Base-by-base conservation (phyloP, 768 basidiomycete genomes). In the Daedalea quercina region DNA sequence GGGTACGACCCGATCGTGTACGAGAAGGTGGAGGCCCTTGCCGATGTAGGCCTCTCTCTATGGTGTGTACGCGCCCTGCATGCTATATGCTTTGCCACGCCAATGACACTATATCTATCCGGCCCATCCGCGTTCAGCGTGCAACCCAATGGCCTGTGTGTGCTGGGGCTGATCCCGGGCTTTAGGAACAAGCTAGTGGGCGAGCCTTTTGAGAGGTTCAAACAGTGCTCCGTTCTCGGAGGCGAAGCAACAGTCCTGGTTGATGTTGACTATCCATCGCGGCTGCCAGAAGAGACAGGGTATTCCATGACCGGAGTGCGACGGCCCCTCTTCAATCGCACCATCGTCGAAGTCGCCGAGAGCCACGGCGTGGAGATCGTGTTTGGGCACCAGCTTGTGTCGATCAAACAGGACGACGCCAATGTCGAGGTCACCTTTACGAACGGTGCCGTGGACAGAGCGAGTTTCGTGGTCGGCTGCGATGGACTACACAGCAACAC, bases 401-500 rank as follows among this genome's bases (percentile, higher is more conserved):
- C 45, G 17, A 46, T 75, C 3, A 64, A 70, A 41, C 67, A 73
- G 53, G 35, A 45, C 19, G 62, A 60, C 0, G 63, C 59, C 11
- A 54, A 52, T 15, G 75, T 72, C 1, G 52, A 54, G 4, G 73
- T 71, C 11, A 57, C 41, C 3, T 71, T 76, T 54, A 63, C 59
- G 33, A 70, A 71, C 46, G 75, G 73, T 9, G 54, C 54, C 20
- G 61, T 51, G 43, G 72, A 69, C 42, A 65, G 57, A 0, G 73
- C 68, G 7, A 68, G 67, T 52, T 68, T 77, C 48, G 66, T 75
- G 3, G 65, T 75, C 9, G 75, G 74, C 20, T 73, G 72, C 58
- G 75, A 76, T 51, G 75, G 75, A 9, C 61, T 76, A 53, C 75
- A 76, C 55, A 72, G 71, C 55, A 66, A 61, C 47, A 73, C 73